A percentile compares a stretch with the other conserved stretches of the same genome.
phyloP scores from a whole-genome alignment of 345 rosid genomes.

The Theobroma cacao region DNA sequence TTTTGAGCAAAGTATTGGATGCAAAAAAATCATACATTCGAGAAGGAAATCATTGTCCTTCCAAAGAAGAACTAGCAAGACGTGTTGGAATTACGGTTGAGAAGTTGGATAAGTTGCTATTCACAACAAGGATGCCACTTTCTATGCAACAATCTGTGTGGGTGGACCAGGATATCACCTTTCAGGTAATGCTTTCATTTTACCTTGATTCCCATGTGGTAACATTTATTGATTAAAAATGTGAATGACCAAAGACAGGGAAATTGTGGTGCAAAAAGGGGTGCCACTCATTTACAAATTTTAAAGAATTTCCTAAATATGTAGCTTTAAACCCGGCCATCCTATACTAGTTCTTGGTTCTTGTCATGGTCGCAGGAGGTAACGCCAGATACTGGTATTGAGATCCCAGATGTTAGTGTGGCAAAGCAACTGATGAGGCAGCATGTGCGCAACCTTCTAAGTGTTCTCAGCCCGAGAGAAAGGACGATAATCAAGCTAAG shows the following conservation, averaged over 20 bases:
- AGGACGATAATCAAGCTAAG: constrained; percentile 72
- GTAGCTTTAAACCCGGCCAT: not conserved
- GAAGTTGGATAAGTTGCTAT: constrained; percentile 51
- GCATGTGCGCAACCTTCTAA: constrained; percentile 61
- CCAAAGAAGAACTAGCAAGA: constrained; percentile 61
- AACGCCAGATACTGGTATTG: constrained; percentile 65
- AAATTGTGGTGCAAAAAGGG: not conserved
- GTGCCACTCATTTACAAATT: not conserved
- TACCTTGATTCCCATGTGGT: not conserved
- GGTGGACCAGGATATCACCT: constrained; percentile 71
- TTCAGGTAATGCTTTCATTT: constrained; percentile 47
- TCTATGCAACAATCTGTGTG: constrained; percentile 78
- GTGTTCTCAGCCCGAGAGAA: constrained; percentile 57
- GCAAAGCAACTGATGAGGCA: constrained; percentile 66
- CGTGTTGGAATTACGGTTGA: constrained; percentile 66
- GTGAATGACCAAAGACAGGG: not conserved
- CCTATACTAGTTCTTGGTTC: not conserved
- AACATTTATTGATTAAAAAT: not conserved
- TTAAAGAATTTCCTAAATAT: not conserved
- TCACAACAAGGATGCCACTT: constrained; percentile 52
- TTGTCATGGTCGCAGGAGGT: constrained; percentile 46
- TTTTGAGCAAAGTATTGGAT: constrained; percentile 55
- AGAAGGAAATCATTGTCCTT: constrained; percentile 59
- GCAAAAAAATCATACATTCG: constrained; percentile 53
- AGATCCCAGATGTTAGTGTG: constrained; percentile 55